phyloP scores from a whole-genome alignment of 1,139 yeast genomes.

The Suhomyces kunorum region DNA sequence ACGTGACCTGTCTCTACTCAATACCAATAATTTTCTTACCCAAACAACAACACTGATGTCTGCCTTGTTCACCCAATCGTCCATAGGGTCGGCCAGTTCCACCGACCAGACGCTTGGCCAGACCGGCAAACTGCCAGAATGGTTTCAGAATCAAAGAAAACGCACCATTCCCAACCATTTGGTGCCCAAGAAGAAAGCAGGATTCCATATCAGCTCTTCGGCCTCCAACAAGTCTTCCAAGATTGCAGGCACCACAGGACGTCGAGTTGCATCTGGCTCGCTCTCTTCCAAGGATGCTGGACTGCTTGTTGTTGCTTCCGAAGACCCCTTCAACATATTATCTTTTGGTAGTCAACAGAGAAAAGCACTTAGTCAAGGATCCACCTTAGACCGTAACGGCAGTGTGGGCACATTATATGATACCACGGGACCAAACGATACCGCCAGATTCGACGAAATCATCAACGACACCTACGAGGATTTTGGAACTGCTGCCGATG shows the following conservation, averaged over 20 bases:
- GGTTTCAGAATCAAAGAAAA: slow-evolving; percentile 58
- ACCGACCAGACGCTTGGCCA: slow-evolving; percentile 6
- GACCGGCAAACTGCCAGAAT: slow-evolving; percentile 34
- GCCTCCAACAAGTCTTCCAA: slow-evolving; percentile 19
- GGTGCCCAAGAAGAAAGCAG: slow-evolving; percentile 46
- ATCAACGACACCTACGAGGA: slow-evolving; percentile 32
- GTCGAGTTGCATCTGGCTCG: slow-evolving; percentile 10
- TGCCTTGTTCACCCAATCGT: slow-evolving; percentile 11
- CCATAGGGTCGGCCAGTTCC: slow-evolving; percentile 2
- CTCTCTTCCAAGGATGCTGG: slow-evolving; percentile 12
- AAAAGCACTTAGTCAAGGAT: slow-evolving; percentile 16
- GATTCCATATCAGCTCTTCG: slow-evolving; percentile 38
- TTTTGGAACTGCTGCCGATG: slow-evolving; percentile 32
- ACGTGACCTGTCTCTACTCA: background rate
- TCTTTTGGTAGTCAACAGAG: slow-evolving; percentile 42
- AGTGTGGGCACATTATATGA: slow-evolving; percentile 15
- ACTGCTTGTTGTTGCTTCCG: slow-evolving; percentile 15
- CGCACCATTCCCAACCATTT: slow-evolving; percentile 61
- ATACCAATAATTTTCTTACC: slow-evolving; percentile 1
- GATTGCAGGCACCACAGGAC: slow-evolving; percentile 3
- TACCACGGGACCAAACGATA: slow-evolving; percentile 18
- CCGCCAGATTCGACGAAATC: slow-evolving; percentile 34
- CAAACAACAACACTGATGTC: slow-evolving; percentile 10
- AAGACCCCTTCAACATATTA: slow-evolving; percentile 37
- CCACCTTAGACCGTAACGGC: slow-evolving; percentile 16